These are phyloP conservation scores for Knoxia roxburghii DNA, from an alignment of 257 asterid species.

Conservation along the genomic window DNA sequence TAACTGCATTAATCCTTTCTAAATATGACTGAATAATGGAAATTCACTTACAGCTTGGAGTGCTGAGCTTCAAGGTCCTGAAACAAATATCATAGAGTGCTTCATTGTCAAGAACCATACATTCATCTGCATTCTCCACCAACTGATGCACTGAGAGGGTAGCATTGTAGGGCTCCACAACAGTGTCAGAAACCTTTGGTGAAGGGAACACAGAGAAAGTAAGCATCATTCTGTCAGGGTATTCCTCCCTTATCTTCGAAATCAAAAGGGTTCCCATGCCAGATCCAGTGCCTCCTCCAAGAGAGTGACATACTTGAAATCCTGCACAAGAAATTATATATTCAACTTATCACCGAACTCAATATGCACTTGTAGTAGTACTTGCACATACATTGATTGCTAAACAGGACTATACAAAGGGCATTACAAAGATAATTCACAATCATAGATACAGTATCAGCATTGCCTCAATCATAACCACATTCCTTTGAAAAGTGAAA, in stretches of 20 bases:
- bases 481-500: neutral
- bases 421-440: neutral
- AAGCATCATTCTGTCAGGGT: slow-evolving; percentile 95
- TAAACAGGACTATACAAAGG: too few species aligned
- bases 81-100: slow-evolving; percentile 86
- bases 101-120: slow-evolving; percentile 94
- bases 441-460: neutral
- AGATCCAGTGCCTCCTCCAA: slow-evolving; percentile 93
- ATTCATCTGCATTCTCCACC: slow-evolving; percentile 90
- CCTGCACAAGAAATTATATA: slow-evolving; percentile 35
- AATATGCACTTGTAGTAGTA: neutral
- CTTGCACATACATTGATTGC: neutral
- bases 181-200: slow-evolving; percentile 88
- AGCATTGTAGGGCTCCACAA: slow-evolving; percentile 84
- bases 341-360: too few species aligned
- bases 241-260: slow-evolving; percentile 87
- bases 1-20: neutral
- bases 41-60: slow-evolving; percentile 79
- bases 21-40: neutral
- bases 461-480: neutral
- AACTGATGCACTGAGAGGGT: slow-evolving; percentile 87
- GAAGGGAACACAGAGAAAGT: slow-evolving; percentile 93
- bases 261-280: slow-evolving; percentile 94
- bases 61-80: slow-evolving; percentile 90
- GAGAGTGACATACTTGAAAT: slow-evolving; percentile 87